Evolutionary conservation across 2,329 filamentous ascomycete genomes (phyloP).

Genomic region (Tothia fuscella): DNA sequence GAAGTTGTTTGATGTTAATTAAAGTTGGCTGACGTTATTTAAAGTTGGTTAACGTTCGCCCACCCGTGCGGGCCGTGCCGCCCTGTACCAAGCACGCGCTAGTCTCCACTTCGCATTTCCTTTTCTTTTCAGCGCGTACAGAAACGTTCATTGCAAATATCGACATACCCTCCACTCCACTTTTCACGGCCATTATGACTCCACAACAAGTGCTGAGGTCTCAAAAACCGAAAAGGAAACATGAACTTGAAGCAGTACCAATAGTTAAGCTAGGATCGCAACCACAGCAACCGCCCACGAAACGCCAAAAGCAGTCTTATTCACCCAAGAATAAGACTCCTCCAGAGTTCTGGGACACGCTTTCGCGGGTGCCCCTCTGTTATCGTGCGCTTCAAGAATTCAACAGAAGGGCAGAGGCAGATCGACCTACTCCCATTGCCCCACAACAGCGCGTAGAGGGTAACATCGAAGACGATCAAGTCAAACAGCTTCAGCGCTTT

Average conservation of each 20-base stretch:
- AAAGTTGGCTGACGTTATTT: no score
- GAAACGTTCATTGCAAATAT: slow-evolving; percentile 6
- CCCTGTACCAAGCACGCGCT: no score
- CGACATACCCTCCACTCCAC: slow-evolving; percentile 10
- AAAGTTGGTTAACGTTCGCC: no score
- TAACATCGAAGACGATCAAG: slow-evolving; percentile 6
- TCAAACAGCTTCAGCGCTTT: slow-evolving; percentile 13
- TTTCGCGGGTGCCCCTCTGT: slow-evolving; percentile 13
- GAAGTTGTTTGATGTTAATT: no score
- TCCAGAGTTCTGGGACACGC: slow-evolving; percentile 13
- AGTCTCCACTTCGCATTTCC: no score
- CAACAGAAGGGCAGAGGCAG: slow-evolving; percentile 11
- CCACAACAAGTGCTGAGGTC: slow-evolving; percentile 8
- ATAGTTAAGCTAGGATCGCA: slow-evolving; percentile 2
- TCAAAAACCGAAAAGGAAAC: slow-evolving; percentile 13
- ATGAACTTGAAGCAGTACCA: slow-evolving; percentile 10
- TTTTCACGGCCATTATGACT: slow-evolving; percentile 9
- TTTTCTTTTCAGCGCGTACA: slow-evolving; percentile 4
- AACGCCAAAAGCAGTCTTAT: slow-evolving; percentile 12
- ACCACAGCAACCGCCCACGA: slow-evolving; percentile 10
- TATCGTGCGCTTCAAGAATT: slow-evolving; percentile 13
- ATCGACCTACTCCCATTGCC: no score
- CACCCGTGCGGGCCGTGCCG: no score
- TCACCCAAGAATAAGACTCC: slow-evolving; percentile 10
- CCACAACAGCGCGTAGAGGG: slow-evolving; percentile 6